phyloP scores from a whole-genome alignment of 257 asterid genomes.

The Solanum neorickii region DNA sequence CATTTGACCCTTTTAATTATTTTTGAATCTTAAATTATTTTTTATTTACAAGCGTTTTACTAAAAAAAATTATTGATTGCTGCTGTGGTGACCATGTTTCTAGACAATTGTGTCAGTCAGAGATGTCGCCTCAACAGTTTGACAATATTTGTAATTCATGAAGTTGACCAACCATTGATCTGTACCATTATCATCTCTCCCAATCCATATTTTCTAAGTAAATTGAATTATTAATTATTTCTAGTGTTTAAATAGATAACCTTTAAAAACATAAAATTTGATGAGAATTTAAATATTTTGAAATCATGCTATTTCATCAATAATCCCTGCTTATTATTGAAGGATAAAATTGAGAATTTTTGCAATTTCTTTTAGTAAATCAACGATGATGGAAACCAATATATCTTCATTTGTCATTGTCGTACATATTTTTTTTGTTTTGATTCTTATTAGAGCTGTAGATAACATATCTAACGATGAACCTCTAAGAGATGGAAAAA shows the following conservation, averaged over 20 bases:
- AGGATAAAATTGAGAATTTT: not conserved
- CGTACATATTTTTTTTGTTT: not conserved
- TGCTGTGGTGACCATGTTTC: not conserved
- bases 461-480: constrained; percentile 5
- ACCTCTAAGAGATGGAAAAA: constrained; percentile 13
- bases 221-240: too few species aligned
- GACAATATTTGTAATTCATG: not conserved
- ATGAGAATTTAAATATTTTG: too few species aligned
- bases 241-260: too few species aligned
- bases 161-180: not conserved
- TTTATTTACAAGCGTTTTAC: too few species aligned
- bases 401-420: not conserved
- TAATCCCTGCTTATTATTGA: not conserved
- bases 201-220: too few species aligned
- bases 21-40: too few species aligned
- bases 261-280: too few species aligned
- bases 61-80: not conserved
- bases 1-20: too few species aligned
- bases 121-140: not conserved
- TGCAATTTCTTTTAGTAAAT: not conserved
- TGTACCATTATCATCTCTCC: not conserved
- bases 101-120: not conserved
- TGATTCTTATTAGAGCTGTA: not conserved
- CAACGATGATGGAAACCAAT: not conserved
- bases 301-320: not conserved